These are phyloP conservation scores for Neurospora tetraspora DNA, from an alignment of 495 filamentous ascomycete genomes.

Conservation along the genomic window DNA sequence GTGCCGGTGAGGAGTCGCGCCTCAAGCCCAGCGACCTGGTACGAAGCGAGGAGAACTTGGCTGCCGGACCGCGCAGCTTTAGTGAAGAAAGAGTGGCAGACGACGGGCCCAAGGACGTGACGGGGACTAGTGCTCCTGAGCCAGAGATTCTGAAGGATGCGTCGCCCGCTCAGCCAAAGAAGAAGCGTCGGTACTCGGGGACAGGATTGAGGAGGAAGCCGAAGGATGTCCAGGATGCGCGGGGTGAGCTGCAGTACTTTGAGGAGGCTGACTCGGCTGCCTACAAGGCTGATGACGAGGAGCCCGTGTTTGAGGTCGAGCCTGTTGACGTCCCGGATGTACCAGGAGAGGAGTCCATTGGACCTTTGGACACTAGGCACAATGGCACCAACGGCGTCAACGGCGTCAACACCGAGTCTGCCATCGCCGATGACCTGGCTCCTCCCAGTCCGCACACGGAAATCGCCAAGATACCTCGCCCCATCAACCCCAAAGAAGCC, in stretches of 20 bases:
- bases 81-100: constrained; percentile 8
- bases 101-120: constrained; percentile 32
- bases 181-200: constrained; percentile 65
- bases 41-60: constrained; percentile 26
- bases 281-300: constrained; percentile 69
- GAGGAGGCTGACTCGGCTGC: constrained; percentile 68
- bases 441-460: constrained; percentile 10
- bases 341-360: background rate
- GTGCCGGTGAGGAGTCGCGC: constrained; percentile 1
- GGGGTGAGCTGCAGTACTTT: constrained; percentile 69
- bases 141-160: constrained; percentile 34
- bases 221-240: constrained; percentile 48
- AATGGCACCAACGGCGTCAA: background rate
- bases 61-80: background rate
- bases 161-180: constrained; percentile 24
- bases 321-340: background rate
- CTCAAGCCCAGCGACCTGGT: constrained; percentile 5
- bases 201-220: constrained; percentile 64
- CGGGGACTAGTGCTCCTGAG: constrained; percentile 47
- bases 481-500: constrained; percentile 69
- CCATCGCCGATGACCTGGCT: background rate
- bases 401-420: background rate
- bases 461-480: constrained; percentile 30
- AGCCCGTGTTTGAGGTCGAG: background rate
- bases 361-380: background rate